A percentile compares a stretch with the other conserved stretches of the same genome.
Conservation (phyloP, 306 rosid species). For the Cercis canadensis region DNA sequence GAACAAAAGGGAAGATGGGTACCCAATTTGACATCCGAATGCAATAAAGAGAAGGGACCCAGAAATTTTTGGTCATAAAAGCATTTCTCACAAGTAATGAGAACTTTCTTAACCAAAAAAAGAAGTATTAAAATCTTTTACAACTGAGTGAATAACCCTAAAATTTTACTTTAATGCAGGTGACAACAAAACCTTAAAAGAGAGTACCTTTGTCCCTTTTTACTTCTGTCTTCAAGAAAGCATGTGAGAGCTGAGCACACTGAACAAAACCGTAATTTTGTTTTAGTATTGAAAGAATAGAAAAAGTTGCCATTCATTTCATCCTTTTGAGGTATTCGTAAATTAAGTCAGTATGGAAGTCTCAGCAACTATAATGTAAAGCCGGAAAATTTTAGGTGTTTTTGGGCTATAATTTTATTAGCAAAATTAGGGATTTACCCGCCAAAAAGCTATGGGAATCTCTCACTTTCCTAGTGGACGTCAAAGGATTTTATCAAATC, state of each 20-base stretch:
- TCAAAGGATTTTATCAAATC: slow-evolving; percentile 69
- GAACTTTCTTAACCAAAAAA: neutral
- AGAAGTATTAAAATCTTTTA: slow-evolving; percentile 11
- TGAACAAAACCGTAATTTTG: slow-evolving; percentile 33
- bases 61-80: slow-evolving; percentile 37
- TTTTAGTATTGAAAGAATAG: slow-evolving; percentile 16
- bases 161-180: slow-evolving; percentile 46
- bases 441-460: slow-evolving; percentile 64
- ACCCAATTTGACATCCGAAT: slow-evolving; percentile 48
- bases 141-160: slow-evolving; percentile 40
- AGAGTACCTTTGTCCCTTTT: slow-evolving; percentile 46
- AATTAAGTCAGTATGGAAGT: neutral
- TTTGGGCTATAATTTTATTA: slow-evolving; percentile 7
- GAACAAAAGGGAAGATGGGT: slow-evolving; percentile 53
- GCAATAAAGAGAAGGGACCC: slow-evolving; percentile 80
- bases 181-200: slow-evolving; percentile 40
- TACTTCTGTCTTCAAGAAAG: slow-evolving; percentile 30
- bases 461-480: slow-evolving; percentile 72
- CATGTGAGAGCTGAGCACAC: slow-evolving; percentile 48
- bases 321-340: slow-evolving; percentile 39
- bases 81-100: slow-evolving; percentile 18
- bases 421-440: slow-evolving; percentile 53
- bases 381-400: slow-evolving; percentile 50
- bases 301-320: slow-evolving; percentile 29
- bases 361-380: slow-evolving; percentile 31